Percentiles rank a stretch among this genome's conserved stretches.
Conservation (phyloP, 352 stramenopile genomes). For the Globisporangium paroecandrum region DNA sequence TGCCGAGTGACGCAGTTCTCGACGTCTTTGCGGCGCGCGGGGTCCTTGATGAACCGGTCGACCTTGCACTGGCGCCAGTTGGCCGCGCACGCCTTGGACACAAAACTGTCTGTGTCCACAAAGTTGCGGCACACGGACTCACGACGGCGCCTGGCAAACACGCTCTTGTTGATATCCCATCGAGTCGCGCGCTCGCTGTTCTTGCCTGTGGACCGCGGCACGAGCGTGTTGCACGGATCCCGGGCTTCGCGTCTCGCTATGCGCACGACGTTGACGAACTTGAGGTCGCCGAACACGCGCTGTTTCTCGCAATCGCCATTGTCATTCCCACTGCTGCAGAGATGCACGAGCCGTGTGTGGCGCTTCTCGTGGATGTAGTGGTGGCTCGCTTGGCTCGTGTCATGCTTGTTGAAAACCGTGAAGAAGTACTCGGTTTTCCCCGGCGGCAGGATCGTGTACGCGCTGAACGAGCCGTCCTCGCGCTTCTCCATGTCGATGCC, state of each 20-base stretch:
- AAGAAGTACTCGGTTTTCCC: conserved; percentile 80
- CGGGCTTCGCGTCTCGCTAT: conserved; percentile 46
- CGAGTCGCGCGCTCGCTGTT: conserved; percentile 29
- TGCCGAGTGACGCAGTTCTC: conserved; percentile 47
- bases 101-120: conserved; percentile 64
- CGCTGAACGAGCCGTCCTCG: conserved; percentile 55
- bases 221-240: conserved; percentile 70
- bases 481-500: conserved; percentile 61
- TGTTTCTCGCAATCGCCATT: neutral
- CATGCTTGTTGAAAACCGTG: conserved; percentile 34
- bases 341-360: conserved; percentile 24
- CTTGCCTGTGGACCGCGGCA: conserved; percentile 49
- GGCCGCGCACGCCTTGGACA: conserved; percentile 57
- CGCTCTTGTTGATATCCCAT: conserved; percentile 83
- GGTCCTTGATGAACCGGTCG: conserved; percentile 72
- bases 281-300: conserved; percentile 28
- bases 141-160: conserved; percentile 58
- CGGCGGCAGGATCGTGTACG: conserved; percentile 58
- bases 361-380: conserved; percentile 50
- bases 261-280: conserved; percentile 55
- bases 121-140: conserved; percentile 59
- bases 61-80: conserved; percentile 78
- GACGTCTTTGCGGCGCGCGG: conserved; percentile 49
- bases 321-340: neutral
- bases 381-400: conserved; percentile 26